phyloP scores from a whole-genome alignment of 1,139 yeast species.

The Blastobotrys aristatus region DNA sequence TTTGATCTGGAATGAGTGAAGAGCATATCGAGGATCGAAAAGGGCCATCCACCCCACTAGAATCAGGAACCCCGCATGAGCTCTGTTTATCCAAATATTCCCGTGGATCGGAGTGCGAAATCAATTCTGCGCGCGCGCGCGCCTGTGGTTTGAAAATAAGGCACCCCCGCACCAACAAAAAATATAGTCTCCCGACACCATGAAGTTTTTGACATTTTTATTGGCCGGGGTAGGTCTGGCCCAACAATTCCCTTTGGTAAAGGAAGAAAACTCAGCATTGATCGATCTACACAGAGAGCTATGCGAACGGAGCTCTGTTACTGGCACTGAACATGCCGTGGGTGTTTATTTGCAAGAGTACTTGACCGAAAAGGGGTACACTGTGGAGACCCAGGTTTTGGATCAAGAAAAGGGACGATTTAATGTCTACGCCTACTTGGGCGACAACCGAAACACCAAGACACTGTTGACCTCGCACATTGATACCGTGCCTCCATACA shows the following conservation, averaged over 20 bases:
- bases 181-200: too few relatives aligned
- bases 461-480: conserved; percentile 59
- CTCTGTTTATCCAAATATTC: too few relatives aligned
- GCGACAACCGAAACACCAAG: conserved; percentile 42
- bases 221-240: background rate
- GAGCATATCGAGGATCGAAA: too few relatives aligned
- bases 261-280: conserved; percentile 8
- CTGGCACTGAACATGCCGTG: conserved; percentile 30
- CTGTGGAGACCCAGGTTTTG: conserved; percentile 46
- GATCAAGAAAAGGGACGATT: conserved; percentile 36
- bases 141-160: too few relatives aligned
- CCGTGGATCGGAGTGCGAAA: too few relatives aligned
- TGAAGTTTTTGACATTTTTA: background rate
- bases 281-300: conserved; percentile 36
- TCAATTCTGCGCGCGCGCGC: too few relatives aligned
- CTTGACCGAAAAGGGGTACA: conserved; percentile 42
- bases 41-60: too few relatives aligned
- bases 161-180: too few relatives aligned
- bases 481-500: conserved; percentile 67
- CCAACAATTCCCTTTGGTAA: background rate
- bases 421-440: conserved; percentile 57
- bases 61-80: too few relatives aligned
- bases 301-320: conserved; percentile 38
- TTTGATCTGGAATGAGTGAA: too few relatives aligned
- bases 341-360: conserved; percentile 37